phyloP scores from a whole-genome alignment of 768 basidiomycete species.

The Serpula lacrymans region DNA sequence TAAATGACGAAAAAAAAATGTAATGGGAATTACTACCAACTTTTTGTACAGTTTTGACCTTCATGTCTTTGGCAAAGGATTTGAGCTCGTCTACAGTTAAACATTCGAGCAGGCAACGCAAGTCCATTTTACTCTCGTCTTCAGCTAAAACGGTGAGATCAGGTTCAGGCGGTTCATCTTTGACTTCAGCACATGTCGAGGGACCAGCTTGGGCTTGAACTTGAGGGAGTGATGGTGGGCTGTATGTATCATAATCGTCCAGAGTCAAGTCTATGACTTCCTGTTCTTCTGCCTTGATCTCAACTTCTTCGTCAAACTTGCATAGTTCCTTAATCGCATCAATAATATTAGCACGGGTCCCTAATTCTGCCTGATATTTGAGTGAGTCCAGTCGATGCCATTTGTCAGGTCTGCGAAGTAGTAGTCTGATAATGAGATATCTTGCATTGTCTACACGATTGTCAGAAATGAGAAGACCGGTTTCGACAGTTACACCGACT shows the following conservation, averaged over 20 bases:
- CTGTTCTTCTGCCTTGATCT: conserved; percentile 18
- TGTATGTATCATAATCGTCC: conserved; percentile 22
- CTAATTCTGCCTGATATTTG: conserved; percentile 41
- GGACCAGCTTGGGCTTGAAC: conserved; percentile 5
- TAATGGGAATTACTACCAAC: conserved; percentile 20
- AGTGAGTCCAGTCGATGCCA: conserved; percentile 50
- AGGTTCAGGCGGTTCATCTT: conserved; percentile 1
- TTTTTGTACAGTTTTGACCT: conserved; percentile 31
- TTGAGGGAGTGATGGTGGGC: conserved; percentile 1
- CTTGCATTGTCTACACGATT: conserved; percentile 44
- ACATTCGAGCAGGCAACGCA: conserved; percentile 41
- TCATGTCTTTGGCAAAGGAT: conserved; percentile 41
- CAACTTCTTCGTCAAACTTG: conserved; percentile 9
- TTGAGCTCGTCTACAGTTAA: conserved; percentile 43
- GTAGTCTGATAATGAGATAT: conserved; percentile 61
- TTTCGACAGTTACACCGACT: no score
- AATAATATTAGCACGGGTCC: conserved; percentile 30
- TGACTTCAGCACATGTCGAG: conserved; percentile 1
- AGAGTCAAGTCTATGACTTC: conserved; percentile 36
- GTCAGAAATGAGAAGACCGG: conserved; percentile 9
- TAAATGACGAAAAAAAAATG: no score
- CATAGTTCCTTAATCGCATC: conserved; percentile 46
- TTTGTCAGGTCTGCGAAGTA: conserved; percentile 54
- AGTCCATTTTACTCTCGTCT: conserved; percentile 35
- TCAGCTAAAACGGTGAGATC: conserved; percentile 33